Evolutionary conservation across 768 basidiomycete species (phyloP).

Genomic region (Agaricus sinodeliciosus): DNA sequence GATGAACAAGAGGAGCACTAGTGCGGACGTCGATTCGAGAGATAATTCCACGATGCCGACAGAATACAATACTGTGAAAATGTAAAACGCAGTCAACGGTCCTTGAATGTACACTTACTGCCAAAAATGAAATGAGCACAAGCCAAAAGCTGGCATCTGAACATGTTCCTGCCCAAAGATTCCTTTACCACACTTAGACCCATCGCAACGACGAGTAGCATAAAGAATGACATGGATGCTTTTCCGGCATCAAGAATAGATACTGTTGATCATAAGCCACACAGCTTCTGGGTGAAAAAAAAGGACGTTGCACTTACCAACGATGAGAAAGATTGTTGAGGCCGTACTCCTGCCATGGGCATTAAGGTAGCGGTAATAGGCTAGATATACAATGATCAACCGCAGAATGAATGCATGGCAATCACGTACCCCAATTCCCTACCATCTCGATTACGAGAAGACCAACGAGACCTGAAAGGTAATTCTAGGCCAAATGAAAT

Average conservation of each 20-base stretch:
- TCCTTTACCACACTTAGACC: conserved; percentile 91
- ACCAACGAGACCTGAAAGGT: conserved; percentile 81
- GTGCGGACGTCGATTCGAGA: conserved; percentile 83
- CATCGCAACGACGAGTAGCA: conserved; percentile 87
- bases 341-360: conserved; percentile 69
- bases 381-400: conserved; percentile 28
- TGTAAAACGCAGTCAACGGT: conserved; percentile 1
- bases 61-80: conserved; percentile 70
- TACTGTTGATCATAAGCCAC: conserved; percentile 35
- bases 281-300: conserved; percentile 2
- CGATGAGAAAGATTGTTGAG: conserved; percentile 86
- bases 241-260: conserved; percentile 93
- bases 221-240: conserved; percentile 92
- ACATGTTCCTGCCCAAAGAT: conserved; percentile 78
- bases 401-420: not conserved
- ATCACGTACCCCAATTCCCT: conserved; percentile 70
- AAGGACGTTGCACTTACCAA: conserved; percentile 46
- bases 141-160: conserved; percentile 75
- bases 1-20: conserved; percentile 83
- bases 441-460: conserved; percentile 93
- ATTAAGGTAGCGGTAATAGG: conserved; percentile 93
- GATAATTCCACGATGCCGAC: conserved; percentile 92
- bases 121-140: conserved; percentile 89
- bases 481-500: conserved; percentile 48
- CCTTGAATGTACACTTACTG: conserved; percentile 47